Evolutionary conservation across 2,329 filamentous ascomycete genomes (phyloP).

Genomic region (Plenodomus tracheiphilus): DNA sequence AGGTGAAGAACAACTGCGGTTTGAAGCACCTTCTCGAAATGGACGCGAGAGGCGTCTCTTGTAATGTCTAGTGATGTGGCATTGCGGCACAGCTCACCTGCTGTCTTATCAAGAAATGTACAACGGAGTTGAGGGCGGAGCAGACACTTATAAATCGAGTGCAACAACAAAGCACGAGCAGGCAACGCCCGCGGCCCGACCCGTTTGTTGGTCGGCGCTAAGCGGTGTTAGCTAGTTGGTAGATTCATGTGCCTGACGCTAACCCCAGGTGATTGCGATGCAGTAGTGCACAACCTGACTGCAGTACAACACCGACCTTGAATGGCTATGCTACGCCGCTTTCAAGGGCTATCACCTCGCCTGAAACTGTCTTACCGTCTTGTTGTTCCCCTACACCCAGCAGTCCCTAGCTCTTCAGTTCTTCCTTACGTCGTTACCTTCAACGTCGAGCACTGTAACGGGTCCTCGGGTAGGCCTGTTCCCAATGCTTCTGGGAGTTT

Average conservation of each 20-base stretch:
- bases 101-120: slow-evolving; percentile 1
- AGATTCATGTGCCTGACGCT: slow-evolving; percentile 2
- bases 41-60: neutral
- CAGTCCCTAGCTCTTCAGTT: neutral
- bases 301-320: slow-evolving; percentile 1
- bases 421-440: neutral
- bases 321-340: neutral
- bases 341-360: neutral
- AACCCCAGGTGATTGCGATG: slow-evolving; percentile 2
- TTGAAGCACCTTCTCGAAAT: neutral
- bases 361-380: neutral
- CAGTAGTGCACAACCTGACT: neutral
- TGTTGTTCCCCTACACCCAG: neutral
- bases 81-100: slow-evolving; percentile 13
- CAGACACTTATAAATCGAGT: too few relatives aligned
- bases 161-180: too few relatives aligned
- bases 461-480: neutral
- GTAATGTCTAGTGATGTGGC: slow-evolving; percentile 4
- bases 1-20: neutral
- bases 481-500: neutral
- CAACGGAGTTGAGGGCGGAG: too few relatives aligned
- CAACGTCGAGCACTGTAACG: slow-evolving; percentile 4
- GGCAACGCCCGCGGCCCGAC: neutral
- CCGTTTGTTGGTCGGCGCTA: slow-evolving; percentile 6
- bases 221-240: slow-evolving; percentile 10